Conservation (phyloP, 2,329 filamentous ascomycete species). For the Fonsecaea erecta region DNA sequence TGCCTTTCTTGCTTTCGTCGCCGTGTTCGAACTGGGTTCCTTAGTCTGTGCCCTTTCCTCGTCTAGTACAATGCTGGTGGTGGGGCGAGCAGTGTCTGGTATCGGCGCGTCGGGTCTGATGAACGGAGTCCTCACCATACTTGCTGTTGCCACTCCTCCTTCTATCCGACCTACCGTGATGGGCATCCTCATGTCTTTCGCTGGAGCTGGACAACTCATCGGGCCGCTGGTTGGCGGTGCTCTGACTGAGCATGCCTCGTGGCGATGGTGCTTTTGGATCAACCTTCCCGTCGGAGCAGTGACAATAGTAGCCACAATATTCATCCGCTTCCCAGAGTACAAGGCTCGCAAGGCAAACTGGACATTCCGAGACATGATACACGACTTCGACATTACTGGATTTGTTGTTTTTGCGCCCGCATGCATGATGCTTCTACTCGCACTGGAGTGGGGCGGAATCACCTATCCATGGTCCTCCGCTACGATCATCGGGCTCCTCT, state of each 20-base stretch:
- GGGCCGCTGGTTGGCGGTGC: conserved; percentile 52
- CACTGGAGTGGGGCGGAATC: conserved; percentile 39
- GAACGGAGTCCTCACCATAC: conserved; percentile 51
- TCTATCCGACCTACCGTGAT: conserved; percentile 43
- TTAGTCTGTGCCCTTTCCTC: conserved; percentile 42
- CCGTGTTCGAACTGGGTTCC: conserved; percentile 43
- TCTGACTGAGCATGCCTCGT: conserved; percentile 44
- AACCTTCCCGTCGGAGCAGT: conserved; percentile 50
- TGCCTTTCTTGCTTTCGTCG: conserved; percentile 41
- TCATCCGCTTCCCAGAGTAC: conserved; percentile 42
- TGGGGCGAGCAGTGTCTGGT: conserved; percentile 44
- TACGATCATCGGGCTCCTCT: conserved; percentile 39
- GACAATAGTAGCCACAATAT: conserved; percentile 45
- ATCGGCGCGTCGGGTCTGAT: conserved; percentile 42
- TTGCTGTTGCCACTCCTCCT: conserved; percentile 42
- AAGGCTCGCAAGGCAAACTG: conserved; percentile 19
- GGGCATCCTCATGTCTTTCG: conserved; percentile 40
- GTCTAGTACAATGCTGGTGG: conserved; percentile 40
- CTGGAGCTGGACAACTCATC: conserved; percentile 46
- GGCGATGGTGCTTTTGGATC: conserved; percentile 49
- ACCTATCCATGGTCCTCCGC: conserved; percentile 35
- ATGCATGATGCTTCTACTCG: conserved; percentile 38
- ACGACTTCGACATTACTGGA: conserved; percentile 37
- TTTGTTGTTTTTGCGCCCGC: conserved; percentile 37
- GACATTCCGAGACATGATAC: conserved; percentile 27